Percentiles rank a stretch among this genome's conserved stretches.
Conservation (phyloP, 768 basidiomycete genomes). For the Tylopilus subfusipes region DNA sequence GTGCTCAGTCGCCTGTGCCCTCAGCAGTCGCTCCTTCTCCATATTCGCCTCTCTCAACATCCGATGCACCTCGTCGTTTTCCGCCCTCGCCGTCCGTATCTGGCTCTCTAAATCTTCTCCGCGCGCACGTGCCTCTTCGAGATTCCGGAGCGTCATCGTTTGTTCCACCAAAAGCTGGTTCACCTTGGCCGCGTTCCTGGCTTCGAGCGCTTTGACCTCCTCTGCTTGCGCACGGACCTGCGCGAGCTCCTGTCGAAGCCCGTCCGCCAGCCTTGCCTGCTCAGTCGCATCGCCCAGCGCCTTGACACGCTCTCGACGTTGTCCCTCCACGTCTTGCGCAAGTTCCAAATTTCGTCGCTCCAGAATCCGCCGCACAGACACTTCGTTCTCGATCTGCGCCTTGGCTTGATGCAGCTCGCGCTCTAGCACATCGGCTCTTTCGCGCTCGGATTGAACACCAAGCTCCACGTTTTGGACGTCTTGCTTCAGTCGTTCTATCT, state of each 20-base stretch:
- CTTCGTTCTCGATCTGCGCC: slow-evolving; percentile 62
- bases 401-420: slow-evolving; percentile 61
- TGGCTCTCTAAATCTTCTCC: slow-evolving; percentile 76
- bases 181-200: slow-evolving; percentile 59
- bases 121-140: slow-evolving; percentile 72
- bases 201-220: slow-evolving; percentile 65
- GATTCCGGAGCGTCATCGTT: slow-evolving; percentile 59
- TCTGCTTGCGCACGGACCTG: slow-evolving; percentile 62
- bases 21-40: slow-evolving; percentile 79
- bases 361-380: slow-evolving; percentile 54
- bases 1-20: slow-evolving; percentile 66
- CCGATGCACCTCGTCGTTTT: slow-evolving; percentile 62
- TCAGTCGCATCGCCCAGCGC: slow-evolving; percentile 69
- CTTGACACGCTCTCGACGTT: slow-evolving; percentile 48
- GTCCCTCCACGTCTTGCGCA: slow-evolving; percentile 50
- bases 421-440: slow-evolving; percentile 54
- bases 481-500: slow-evolving; percentile 52
- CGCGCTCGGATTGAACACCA: slow-evolving; percentile 42
- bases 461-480: slow-evolving; percentile 41
- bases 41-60: slow-evolving; percentile 63
- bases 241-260: slow-evolving; percentile 57
- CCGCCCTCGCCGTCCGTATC: slow-evolving; percentile 63
- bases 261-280: slow-evolving; percentile 57
- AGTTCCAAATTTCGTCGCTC: slow-evolving; percentile 64
- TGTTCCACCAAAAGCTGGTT: slow-evolving; percentile 71